Percentiles rank a stretch among this genome's conserved stretches.
phyloP scores from a whole-genome alignment of 108 stramenopile genomes.

The Cyclostephanos tholiformis region DNA sequence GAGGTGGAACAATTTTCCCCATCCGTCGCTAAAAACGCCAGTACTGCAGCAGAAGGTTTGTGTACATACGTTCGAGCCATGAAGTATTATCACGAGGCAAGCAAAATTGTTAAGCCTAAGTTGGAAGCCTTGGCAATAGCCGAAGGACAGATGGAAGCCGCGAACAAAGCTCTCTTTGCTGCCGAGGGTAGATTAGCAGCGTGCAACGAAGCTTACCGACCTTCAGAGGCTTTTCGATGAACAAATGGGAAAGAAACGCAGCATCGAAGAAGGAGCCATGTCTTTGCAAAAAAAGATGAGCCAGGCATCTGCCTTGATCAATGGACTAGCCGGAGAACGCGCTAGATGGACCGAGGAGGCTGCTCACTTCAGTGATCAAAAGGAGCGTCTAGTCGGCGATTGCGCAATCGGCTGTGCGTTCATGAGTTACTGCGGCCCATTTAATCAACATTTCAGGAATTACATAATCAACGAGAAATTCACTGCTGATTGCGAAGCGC shows the following conservation, averaged over 20 bases:
- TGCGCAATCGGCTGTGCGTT: conserved; percentile 91
- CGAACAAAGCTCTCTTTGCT: conserved; percentile 74
- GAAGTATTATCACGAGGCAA: conserved; percentile 89
- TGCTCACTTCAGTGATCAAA: conserved; percentile 82
- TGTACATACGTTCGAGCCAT: conserved; percentile 90
- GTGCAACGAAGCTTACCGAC: conserved; percentile 70
- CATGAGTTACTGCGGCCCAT: conserved; percentile 90
- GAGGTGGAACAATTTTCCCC: conserved; percentile 74
- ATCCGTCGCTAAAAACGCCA: conserved; percentile 85
- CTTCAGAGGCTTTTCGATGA: conserved; percentile 84
- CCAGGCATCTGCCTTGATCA: conserved; percentile 84
- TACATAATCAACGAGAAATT: conserved; percentile 87
- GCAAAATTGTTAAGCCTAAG: conserved; percentile 94
- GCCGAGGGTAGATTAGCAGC: conserved; percentile 74
- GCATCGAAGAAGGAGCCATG: conserved; percentile 83
- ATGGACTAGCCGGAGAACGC: conserved; percentile 86
- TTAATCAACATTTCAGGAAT: conserved; percentile 88
- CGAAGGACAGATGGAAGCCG: conserved; percentile 85
- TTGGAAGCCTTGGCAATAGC: conserved; percentile 87
- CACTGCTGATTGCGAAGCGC: conserved; percentile 70
- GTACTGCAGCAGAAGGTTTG: conserved; percentile 87
- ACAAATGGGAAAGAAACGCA: conserved; percentile 75
- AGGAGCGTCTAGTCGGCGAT: conserved; percentile 87
- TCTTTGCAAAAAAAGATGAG: conserved; percentile 85
- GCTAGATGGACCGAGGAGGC: conserved; percentile 89